phyloP scores from a whole-genome alignment of 2,329 filamentous ascomycete species.

The Tetracladium maxilliforme region DNA sequence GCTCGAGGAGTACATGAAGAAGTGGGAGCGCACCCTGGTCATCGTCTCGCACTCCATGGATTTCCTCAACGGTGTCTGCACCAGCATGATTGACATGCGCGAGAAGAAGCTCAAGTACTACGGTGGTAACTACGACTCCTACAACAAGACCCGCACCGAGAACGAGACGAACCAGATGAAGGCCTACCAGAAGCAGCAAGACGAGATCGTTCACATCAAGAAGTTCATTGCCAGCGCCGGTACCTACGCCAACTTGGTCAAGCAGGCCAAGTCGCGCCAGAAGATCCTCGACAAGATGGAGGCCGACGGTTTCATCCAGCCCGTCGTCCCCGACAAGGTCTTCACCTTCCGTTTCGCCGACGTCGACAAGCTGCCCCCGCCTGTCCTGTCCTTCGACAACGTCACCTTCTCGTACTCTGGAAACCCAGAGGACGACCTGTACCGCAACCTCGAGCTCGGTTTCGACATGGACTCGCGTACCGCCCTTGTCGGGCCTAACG shows the following conservation, averaged over 20 bases:
- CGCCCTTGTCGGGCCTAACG: slow-evolving; percentile 92
- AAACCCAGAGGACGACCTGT: slow-evolving; percentile 76
- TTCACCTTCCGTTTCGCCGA: slow-evolving; percentile 98
- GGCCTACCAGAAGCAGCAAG: slow-evolving; percentile 97
- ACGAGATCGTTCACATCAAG: slow-evolving; percentile 98
- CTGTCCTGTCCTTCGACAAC: slow-evolving; percentile 89
- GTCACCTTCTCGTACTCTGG: slow-evolving; percentile 98
- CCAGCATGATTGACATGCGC: slow-evolving; percentile 98
- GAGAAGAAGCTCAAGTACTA: slow-evolving; percentile 84
- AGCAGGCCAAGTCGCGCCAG: slow-evolving; percentile 96
- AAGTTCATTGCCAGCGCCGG: slow-evolving; percentile 99
- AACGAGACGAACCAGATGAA: slow-evolving; percentile 98
- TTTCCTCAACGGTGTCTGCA: slow-evolving; percentile 98
- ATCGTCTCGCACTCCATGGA: slow-evolving; percentile 97
- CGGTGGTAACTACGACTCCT: slow-evolving; percentile 98
- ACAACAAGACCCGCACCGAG: slow-evolving; percentile 86
- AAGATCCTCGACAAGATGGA: slow-evolving; percentile 99
- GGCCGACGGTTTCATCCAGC: slow-evolving; percentile 95
- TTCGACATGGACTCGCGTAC: slow-evolving; percentile 99
- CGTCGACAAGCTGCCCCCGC: slow-evolving; percentile 97
- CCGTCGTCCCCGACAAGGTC: slow-evolving; percentile 68
- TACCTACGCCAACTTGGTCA: slow-evolving; percentile 98
- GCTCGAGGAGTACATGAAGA: slow-evolving; percentile 99
- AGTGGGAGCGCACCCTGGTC: slow-evolving; percentile 95
- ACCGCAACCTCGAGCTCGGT: slow-evolving; percentile 93